A percentile compares a stretch with the other conserved stretches of the same genome.
Evolutionary conservation across 805 yeast genomes (phyloP).

Genomic region (Candida taoyuanica): DNA sequence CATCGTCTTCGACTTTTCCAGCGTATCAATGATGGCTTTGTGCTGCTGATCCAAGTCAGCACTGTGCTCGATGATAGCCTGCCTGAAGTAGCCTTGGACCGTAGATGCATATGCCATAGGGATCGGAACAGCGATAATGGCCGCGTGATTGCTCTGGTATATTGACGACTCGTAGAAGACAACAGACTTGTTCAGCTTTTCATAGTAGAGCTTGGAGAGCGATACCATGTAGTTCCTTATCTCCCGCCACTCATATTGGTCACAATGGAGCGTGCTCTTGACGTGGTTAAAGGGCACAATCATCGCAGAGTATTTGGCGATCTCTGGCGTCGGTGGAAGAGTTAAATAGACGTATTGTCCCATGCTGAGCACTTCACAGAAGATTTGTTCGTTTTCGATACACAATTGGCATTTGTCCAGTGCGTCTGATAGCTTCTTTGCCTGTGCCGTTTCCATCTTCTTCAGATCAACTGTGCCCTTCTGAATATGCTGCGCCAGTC

Average conservation of each 20-base stretch:
- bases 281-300: conserved; percentile 41
- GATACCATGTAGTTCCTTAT: conserved; percentile 38
- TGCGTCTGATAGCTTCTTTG: conserved; percentile 27
- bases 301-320: conserved; percentile 31
- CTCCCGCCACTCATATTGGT: conserved; percentile 41
- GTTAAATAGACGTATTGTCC: conserved; percentile 36
- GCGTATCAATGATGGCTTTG: conserved; percentile 36
- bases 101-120: conserved; percentile 28
- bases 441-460: conserved; percentile 26
- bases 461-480: conserved; percentile 28
- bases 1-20: conserved; percentile 19
- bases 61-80: conserved; percentile 33
- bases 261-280: conserved; percentile 36
- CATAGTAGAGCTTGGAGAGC: conserved; percentile 36
- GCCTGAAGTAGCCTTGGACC: conserved; percentile 39
- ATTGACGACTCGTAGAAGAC: conserved; percentile 44
- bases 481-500: conserved; percentile 31
- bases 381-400: conserved; percentile 25
- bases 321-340: conserved; percentile 36
- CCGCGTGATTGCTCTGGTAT: conserved; percentile 32
- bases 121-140: conserved; percentile 41
- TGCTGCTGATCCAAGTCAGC: conserved; percentile 38
- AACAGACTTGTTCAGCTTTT: conserved; percentile 30
- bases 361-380: conserved; percentile 31
- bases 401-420: conserved; percentile 37